These are phyloP conservation scores for Candolleomyces efflorescens DNA, from an alignment of 768 basidiomycete species.

Conservation along the genomic window DNA sequence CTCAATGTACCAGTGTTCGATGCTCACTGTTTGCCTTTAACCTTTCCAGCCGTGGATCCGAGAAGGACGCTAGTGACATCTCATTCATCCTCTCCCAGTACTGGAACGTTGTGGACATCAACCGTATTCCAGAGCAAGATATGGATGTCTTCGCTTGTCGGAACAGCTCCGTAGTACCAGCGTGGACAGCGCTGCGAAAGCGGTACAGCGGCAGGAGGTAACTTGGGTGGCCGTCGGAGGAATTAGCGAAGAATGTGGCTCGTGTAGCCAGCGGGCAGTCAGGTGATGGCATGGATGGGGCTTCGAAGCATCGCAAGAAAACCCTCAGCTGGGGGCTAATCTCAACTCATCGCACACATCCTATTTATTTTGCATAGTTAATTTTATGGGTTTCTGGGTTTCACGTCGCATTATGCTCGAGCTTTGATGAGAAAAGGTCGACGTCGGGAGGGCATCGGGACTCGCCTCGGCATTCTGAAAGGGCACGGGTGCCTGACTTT, in stretches of 20 bases:
- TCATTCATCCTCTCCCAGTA: constrained; percentile 64
- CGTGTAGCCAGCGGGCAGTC: not conserved
- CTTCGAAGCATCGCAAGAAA: not conserved
- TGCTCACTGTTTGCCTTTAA: constrained; percentile 13
- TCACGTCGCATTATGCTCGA: not conserved
- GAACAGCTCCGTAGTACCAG: constrained; percentile 57
- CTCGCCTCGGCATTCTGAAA: too few relatives aligned
- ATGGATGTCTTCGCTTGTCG: constrained; percentile 72
- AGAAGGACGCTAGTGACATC: constrained; percentile 78
- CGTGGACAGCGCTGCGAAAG: constrained; percentile 71
- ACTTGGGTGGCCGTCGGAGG: not conserved
- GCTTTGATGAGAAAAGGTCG: too few relatives aligned
- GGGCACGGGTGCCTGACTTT: too few relatives aligned
- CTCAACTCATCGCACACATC: not conserved
- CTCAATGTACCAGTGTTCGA: constrained; percentile 11
- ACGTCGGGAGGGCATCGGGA: too few relatives aligned
- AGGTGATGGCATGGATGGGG: not conserved
- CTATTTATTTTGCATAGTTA: not conserved
- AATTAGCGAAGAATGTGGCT: not conserved
- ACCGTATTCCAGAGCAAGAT: constrained; percentile 81
- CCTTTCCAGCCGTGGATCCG: constrained; percentile 54
- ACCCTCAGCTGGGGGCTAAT: too few relatives aligned
- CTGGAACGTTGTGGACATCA: constrained; percentile 82
- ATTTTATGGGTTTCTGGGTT: not conserved
- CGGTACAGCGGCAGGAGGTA: constrained; percentile 56